Conservation (phyloP, 352 stramenopile genomes). For the Phytophthora brassicae region DNA sequence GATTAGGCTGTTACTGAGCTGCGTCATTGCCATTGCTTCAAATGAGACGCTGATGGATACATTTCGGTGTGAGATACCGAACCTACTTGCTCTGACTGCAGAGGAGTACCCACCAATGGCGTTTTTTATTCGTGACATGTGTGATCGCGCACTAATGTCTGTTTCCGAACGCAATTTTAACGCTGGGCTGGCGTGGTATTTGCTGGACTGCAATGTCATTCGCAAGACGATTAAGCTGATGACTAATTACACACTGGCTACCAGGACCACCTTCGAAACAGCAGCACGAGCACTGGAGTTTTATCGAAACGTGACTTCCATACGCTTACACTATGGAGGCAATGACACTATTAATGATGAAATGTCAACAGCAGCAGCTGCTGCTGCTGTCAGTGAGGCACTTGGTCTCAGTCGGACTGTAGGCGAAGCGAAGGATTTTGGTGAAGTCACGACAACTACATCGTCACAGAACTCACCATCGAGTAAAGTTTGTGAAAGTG, state of each 20-base stretch:
- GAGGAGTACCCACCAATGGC: constrained; percentile 61
- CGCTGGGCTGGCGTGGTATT: constrained; percentile 71
- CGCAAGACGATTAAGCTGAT: constrained; percentile 52
- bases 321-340: constrained; percentile 1
- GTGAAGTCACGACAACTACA: not conserved
- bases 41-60: constrained; percentile 56
- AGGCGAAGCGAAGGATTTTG: not conserved
- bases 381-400: constrained; percentile 66
- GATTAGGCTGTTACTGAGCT: constrained; percentile 70
- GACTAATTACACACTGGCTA: constrained; percentile 36
- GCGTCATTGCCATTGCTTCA: constrained; percentile 55
- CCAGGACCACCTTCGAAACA: constrained; percentile 30
- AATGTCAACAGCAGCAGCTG: constrained; percentile 31
- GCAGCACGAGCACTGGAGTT: constrained; percentile 35
- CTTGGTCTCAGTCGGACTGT: constrained; percentile 46
- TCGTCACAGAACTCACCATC: not conserved
- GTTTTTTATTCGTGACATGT: constrained; percentile 52
- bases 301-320: constrained; percentile 1
- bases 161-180: constrained; percentile 70
- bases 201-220: constrained; percentile 66
- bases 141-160: constrained; percentile 42
- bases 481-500: not conserved
- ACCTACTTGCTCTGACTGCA: constrained; percentile 57
- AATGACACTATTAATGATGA: constrained; percentile 12
- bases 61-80: constrained; percentile 72